Evolutionary conservation across 148 eudicot genomes (phyloP), one percentile per base, ranked within the genome.

Genomic region (Chenopodium formosanum): DNA sequence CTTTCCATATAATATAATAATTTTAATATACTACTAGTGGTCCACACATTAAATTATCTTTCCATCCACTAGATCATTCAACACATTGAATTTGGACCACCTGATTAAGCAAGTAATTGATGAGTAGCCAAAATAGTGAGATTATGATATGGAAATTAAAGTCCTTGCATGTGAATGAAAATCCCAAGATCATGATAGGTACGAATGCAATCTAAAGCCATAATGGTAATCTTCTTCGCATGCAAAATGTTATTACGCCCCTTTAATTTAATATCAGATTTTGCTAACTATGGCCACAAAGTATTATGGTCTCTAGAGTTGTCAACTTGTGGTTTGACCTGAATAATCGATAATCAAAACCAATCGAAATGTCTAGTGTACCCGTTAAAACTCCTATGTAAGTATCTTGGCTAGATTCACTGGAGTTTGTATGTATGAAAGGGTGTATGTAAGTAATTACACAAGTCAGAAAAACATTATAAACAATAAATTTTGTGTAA

Each of bases 11-110:
- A 40, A 40, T 6, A 37, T 37, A 40, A 6, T 40, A 40, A 6
- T 40, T 40, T 40, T 40, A 40, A 40, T 6, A 5, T 40, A 40
- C 44, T 40, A 40, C 44, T 40, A 40, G 8, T 40, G 44, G 25
- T 14, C 10, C 31, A 58, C 63, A 19, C 14, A 58, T 13, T 1
- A 17, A 56, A 77, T 13, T 40, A 40, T 14, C 52, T 31, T 17
- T 1, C 48, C 25, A 56, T 31, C 79, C 74, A 67, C 73, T 48
- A 48, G 32, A 7, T 23, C 79, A 65, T 48, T 29, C 73, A 47
- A 74, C 58, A 82, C 84, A 82, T 68, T 76, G 80, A 82, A 82
- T 82, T 76, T 50, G 80, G 84, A 76, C 84, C 44, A 82, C 58
- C 69, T 82, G 68, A 76, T 68, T 68, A 69, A 75, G 52, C 10